A percentile compares a stretch with the other conserved stretches of the same genome.
These are phyloP conservation scores for Allium cepa DNA, from an alignment of 106 monocot species.

Conservation along the genomic window DNA sequence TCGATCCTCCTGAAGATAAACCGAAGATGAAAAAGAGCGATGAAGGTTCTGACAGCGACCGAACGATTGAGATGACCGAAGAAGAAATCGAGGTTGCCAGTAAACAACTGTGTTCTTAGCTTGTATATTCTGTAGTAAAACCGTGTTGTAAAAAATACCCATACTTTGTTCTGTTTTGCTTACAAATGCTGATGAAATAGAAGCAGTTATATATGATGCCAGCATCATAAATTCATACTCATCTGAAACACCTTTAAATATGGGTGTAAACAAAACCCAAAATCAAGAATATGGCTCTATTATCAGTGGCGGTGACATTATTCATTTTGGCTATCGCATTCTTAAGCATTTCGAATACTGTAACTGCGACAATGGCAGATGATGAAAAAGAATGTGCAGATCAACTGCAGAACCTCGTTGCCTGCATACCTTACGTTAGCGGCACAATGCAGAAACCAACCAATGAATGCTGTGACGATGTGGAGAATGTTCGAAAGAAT, in stretches of 20 bases:
- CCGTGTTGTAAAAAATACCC: too few species aligned
- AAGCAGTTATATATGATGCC: too few species aligned
- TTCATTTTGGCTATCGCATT: neutral
- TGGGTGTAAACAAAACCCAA: too few species aligned
- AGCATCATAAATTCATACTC: too few species aligned
- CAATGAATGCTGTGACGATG: constrained; percentile 27
- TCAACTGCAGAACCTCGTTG: constrained; percentile 32
- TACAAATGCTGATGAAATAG: too few species aligned
- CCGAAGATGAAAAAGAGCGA: constrained; percentile 11
- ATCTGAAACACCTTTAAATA: too few species aligned
- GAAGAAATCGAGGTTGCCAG: constrained; percentile 87
- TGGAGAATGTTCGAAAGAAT: constrained; percentile 23
- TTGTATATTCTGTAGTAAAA: neutral
- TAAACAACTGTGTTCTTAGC: constrained; percentile 21
- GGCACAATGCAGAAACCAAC: constrained; percentile 26
- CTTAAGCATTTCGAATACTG: neutral
- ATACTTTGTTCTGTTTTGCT: too few species aligned
- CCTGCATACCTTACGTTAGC: constrained; percentile 37
- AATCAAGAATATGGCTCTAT: too few species aligned
- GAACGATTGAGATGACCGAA: constrained; percentile 93
- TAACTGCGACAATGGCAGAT: constrained; percentile 5
- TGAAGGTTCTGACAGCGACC: constrained; percentile 66
- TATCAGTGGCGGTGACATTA: neutral
- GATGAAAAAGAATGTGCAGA: constrained; percentile 33
- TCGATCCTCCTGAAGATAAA: constrained; percentile 7